Evolutionary conservation across 768 basidiomycete species (phyloP).

Genomic region (Ramaria sp.): DNA sequence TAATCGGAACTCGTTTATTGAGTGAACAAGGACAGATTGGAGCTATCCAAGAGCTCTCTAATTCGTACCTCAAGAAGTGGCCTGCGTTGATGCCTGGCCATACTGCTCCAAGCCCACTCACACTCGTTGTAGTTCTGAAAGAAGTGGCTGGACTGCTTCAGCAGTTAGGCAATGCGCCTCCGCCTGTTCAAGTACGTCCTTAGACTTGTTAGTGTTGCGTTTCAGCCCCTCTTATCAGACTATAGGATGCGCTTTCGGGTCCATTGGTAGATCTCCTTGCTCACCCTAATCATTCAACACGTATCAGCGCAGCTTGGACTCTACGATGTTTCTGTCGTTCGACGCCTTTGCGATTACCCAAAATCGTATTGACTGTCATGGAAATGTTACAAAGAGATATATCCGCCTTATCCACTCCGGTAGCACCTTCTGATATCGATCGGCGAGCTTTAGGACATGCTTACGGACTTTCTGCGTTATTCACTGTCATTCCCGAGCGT

Average conservation of each 20-base stretch:
- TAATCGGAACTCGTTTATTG: constrained; percentile 81
- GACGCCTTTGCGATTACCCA: constrained; percentile 75
- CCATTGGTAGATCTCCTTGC: constrained; percentile 76
- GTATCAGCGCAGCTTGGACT: constrained; percentile 78
- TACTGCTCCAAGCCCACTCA: constrained; percentile 49
- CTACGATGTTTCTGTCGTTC: constrained; percentile 86
- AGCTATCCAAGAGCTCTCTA: constrained; percentile 81
- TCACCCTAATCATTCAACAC: constrained; percentile 82
- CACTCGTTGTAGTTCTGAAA: constrained; percentile 63
- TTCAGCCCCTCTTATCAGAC: not conserved
- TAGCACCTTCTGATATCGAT: constrained; percentile 58
- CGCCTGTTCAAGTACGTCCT: constrained; percentile 64
- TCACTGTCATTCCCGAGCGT: constrained; percentile 75
- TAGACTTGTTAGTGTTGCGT: not conserved
- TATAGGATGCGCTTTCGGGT: constrained; percentile 74
- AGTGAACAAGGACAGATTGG: constrained; percentile 90
- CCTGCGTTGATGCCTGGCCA: constrained; percentile 88
- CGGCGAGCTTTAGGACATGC: constrained; percentile 75
- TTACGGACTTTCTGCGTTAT: constrained; percentile 79
- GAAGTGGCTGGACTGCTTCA: constrained; percentile 82
- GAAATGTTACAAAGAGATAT: constrained; percentile 83
- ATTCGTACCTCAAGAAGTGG: constrained; percentile 79
- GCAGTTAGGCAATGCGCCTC: constrained; percentile 86
- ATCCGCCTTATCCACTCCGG: constrained; percentile 56
- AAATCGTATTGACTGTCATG: constrained; percentile 62